Base-by-base conservation (phyloP, 352 stramenopile species). In the Pythium coloratum region DNA sequence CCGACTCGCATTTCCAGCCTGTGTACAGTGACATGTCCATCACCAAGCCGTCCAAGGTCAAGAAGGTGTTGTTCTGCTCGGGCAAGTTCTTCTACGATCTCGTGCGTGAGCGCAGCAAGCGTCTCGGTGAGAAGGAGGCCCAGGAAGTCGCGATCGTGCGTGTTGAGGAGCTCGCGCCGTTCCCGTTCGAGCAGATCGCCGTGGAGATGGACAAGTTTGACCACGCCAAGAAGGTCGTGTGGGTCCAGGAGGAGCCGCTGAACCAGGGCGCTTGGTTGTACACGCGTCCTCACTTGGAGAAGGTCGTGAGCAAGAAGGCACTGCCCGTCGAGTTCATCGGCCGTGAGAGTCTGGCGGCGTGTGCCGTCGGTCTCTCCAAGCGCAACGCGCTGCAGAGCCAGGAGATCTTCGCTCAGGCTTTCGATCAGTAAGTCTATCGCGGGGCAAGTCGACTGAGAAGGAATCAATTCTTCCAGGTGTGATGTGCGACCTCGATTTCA, bases 41-140 rank as follows among this genome's bases (percentile, higher is more conserved):
- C 66, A 62, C 67, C 7, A 71, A 86, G 40, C 53, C 70, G 0
- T 76, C 69, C 20, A 73, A 84, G 50, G 81, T 95, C 38, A 86
- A 86, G 66, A 83, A 78, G 38, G 73, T 95, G 3, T 76, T 91
- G 58, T 90, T 94, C 54, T 92, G 85, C 69, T 92, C 86, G 13
- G 87, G 86, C 32, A 95, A 95, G 33, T 88, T 95, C 59, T 95
- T 92, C 72, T 95, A 95, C 64, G 87, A 95, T 28, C 76, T 95
- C 14, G 78, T 88, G 32, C 85, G 84, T 61, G 82, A 90, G 55
- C 82, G 86, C 16, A 73, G 76, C 55, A 71, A 68, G 9, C 82
- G 80, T 18, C 71, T 73, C n/a, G 77, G 71, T 24, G 69, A 77
- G 40, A 63, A 67, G 33, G 71, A 78, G 0, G 68, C 44, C 9